These are phyloP conservation scores for Nannizzia gypsea DNA, from an alignment of 2,329 filamentous ascomycete genomes.

Conservation along the genomic window DNA sequence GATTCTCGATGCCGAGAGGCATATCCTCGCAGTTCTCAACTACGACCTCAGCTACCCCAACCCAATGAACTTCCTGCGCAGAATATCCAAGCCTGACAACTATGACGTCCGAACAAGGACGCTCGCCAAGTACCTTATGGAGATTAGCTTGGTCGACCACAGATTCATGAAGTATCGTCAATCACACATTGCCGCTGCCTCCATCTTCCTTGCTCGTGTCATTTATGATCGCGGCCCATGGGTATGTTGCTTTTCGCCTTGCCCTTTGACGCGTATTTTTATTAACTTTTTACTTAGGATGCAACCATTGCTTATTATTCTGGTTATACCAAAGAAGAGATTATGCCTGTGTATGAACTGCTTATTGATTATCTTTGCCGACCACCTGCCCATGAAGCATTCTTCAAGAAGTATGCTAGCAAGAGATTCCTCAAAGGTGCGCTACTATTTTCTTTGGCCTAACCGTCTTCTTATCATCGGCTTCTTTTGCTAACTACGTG, in stretches of 20 bases:
- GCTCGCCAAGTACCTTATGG: conserved; percentile 92
- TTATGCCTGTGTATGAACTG: conserved; percentile 78
- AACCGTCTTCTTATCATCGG: neutral
- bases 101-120: conserved; percentile 98
- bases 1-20: conserved; percentile 93
- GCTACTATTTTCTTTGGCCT: conserved; percentile 7
- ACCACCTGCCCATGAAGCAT: conserved; percentile 85
- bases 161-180: conserved; percentile 83
- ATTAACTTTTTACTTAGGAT: conserved; percentile 46
- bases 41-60: conserved; percentile 98
- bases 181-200: conserved; percentile 78
- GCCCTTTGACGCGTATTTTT: neutral
- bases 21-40: conserved; percentile 78
- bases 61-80: conserved; percentile 98
- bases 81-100: conserved; percentile 98
- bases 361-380: conserved; percentile 95
- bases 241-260: conserved; percentile 43
- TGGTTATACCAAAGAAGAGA: conserved; percentile 85
- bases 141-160: conserved; percentile 91
- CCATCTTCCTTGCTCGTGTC: conserved; percentile 88
- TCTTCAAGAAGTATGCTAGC: conserved; percentile 99
- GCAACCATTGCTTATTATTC: conserved; percentile 79
- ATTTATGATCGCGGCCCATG: conserved; percentile 86
- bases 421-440: conserved; percentile 98
- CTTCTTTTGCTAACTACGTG: conserved; percentile 17